These are phyloP conservation scores for Solanum acaule DNA, from an alignment of 257 asterid genomes.

Conservation along the genomic window DNA sequence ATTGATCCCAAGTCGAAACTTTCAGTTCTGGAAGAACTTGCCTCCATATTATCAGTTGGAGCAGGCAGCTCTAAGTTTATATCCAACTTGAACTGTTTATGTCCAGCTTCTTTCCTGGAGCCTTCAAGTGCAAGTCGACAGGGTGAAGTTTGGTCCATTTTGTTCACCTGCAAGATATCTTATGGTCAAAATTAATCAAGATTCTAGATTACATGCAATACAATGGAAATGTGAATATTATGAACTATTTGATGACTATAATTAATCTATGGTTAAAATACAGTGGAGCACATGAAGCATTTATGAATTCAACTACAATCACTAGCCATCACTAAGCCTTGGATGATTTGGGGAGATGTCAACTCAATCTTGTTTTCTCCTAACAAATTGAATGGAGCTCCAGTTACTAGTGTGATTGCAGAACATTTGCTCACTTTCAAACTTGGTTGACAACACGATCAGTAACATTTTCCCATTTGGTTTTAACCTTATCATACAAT, in stretches of 20 bases:
- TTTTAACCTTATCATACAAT: background rate
- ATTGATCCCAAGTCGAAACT: slow-evolving; percentile 63
- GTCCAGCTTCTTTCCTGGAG: slow-evolving; percentile 13
- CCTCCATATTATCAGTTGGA: slow-evolving; percentile 20
- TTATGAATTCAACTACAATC: background rate
- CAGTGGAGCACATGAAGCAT: background rate
- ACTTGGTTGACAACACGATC: background rate
- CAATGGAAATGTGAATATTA: background rate
- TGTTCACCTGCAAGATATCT: slow-evolving; percentile 13
- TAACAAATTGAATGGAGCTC: background rate
- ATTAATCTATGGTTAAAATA: background rate
- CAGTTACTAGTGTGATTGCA: background rate
- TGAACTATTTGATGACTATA: background rate
- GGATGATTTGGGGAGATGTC: background rate
- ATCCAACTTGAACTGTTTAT: slow-evolving; percentile 29
- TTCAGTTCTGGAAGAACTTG: slow-evolving; percentile 62
- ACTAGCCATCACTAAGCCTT: background rate
- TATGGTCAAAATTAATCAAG: background rate
- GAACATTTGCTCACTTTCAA: background rate
- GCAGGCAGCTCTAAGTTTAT: slow-evolving; percentile 41
- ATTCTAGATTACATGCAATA: background rate
- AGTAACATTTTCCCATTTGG: background rate
- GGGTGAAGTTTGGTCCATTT: background rate
- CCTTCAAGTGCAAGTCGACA: background rate
- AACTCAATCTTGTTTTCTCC: background rate